Percentiles rank a stretch among this genome's conserved stretches.
Conservation (phyloP, 257 asterid genomes). For the Solanum paucissectum region DNA sequence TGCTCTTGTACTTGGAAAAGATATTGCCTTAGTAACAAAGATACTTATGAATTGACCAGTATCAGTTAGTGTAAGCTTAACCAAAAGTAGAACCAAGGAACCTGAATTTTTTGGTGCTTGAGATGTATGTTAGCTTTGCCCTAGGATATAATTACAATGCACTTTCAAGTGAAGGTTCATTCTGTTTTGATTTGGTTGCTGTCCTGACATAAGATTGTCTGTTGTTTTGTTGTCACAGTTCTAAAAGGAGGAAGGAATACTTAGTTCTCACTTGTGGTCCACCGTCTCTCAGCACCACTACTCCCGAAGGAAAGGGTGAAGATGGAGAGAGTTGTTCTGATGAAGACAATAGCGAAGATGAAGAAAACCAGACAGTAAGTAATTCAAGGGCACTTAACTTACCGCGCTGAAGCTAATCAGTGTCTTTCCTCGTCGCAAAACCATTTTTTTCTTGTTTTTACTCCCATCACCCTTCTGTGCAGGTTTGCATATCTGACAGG, state of each 20-base stretch:
- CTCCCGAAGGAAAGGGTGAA: slow-evolving; percentile 57
- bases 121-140: not conserved
- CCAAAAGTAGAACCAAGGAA: not conserved
- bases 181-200: not conserved
- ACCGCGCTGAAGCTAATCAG: not conserved
- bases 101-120: not conserved
- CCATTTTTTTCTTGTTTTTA: not conserved
- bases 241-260: slow-evolving; percentile 84
- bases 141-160: not conserved
- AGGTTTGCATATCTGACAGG: slow-evolving; percentile 71
- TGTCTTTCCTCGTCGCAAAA: not conserved
- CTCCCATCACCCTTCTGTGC: not conserved
- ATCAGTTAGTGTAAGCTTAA: not conserved
- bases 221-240: slow-evolving; percentile 27
- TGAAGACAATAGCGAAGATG: slow-evolving; percentile 65
- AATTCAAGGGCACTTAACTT: not conserved
- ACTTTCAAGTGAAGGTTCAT: not conserved
- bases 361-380: slow-evolving; percentile 62
- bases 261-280: slow-evolving; percentile 90
- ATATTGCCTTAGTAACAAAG: not conserved
- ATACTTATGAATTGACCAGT: not conserved
- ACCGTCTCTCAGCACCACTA: slow-evolving; percentile 49
- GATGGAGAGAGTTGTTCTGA: slow-evolving; percentile 67
- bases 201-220: not conserved
- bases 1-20: not conserved